Base-by-base conservation (phyloP, 495 filamentous ascomycete species). In the Xylaria venustula region DNA sequence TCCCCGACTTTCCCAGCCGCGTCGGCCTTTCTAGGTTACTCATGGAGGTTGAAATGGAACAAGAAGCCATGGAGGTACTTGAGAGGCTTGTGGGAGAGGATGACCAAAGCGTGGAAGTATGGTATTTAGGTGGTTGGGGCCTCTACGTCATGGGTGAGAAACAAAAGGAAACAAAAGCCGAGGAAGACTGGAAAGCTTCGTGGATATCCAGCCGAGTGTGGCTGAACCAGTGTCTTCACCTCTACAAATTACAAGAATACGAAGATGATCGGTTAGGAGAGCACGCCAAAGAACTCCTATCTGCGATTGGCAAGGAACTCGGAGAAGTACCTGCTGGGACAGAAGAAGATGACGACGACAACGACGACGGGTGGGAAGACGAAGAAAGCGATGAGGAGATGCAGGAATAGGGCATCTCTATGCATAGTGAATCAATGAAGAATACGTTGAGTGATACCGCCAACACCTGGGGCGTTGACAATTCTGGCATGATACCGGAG, bases 121-220 rank as follows among this genome's bases (percentile, higher is more conserved):
- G 92, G 92, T 99, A 99, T 76, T 79, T 98, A 2, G 93, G 95
- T 32, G 95, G 95, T 9, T 99, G 93, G 89, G 89, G 89, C 57
- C 80, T 91, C 58, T 90, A 90, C 68, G 79, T 94, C 55, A 75
- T 89, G 57, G 92, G 90, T 0, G 85, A 90, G 72, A 91, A 88
- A 77, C 67, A 83, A 69, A 75, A 81, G 73, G 47, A 80, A 50
- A 56, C 41, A 54, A 70, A 66, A 45, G 44, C 49, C 19, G 76
- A 68, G 37, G 76, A 81, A 50, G 73, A 73, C 60, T 77, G 73
- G 64, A 78, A 78, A 55, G 71, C 71, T 0, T 70, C 76, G 17
- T 82, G 84, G 81, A 80, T 79, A 36, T 81, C 82, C 1, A 83
- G 85, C 59, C 74, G 84, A 50, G 82, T 85, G 44, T 86, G 85